These are phyloP conservation scores for Ogataea nonfermentans DNA, from an alignment of 805 yeast species.

Conservation along the genomic window DNA sequence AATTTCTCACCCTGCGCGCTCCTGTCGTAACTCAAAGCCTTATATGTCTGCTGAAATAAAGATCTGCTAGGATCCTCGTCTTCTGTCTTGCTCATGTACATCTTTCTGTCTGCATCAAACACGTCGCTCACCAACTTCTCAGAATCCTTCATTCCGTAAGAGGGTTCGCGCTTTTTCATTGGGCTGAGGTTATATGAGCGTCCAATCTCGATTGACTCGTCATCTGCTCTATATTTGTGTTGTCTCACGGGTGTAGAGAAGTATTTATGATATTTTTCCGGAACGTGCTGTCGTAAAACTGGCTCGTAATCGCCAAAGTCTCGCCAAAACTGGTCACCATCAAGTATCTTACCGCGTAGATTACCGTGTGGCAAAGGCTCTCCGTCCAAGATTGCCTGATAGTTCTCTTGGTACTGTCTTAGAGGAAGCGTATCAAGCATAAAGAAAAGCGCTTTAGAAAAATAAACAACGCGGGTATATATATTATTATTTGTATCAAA, in stretches of 20 bases:
- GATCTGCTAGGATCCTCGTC: conserved; percentile 19
- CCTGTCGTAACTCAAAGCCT: conserved; percentile 15
- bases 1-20: conserved; percentile 17
- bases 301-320: conserved; percentile 32
- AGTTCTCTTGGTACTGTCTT: conserved; percentile 30
- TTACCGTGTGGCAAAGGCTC: conserved; percentile 32
- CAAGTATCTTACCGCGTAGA: conserved; percentile 28
- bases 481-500: conserved; percentile 4
- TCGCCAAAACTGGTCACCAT: conserved; percentile 21
- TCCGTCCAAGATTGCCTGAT: conserved; percentile 25
- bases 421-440: conserved; percentile 32
- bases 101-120: conserved; percentile 22
- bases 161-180: conserved; percentile 16
- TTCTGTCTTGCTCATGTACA: conserved; percentile 6
- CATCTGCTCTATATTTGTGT: conserved; percentile 1
- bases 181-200: conserved; percentile 33
- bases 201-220: conserved; percentile 29
- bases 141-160: conserved; percentile 24
- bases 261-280: conserved; percentile 27
- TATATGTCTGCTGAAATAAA: conserved; percentile 20
- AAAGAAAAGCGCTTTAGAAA: conserved; percentile 9
- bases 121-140: conserved; percentile 27
- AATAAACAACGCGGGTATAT: conserved; percentile 5
- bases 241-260: conserved; percentile 16
- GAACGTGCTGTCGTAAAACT: conserved; percentile 29